Percentiles rank a stretch among this genome's conserved stretches.
Evolutionary conservation across 768 basidiomycete genomes (phyloP).

Genomic region (Pulveroboletus sp.): DNA sequence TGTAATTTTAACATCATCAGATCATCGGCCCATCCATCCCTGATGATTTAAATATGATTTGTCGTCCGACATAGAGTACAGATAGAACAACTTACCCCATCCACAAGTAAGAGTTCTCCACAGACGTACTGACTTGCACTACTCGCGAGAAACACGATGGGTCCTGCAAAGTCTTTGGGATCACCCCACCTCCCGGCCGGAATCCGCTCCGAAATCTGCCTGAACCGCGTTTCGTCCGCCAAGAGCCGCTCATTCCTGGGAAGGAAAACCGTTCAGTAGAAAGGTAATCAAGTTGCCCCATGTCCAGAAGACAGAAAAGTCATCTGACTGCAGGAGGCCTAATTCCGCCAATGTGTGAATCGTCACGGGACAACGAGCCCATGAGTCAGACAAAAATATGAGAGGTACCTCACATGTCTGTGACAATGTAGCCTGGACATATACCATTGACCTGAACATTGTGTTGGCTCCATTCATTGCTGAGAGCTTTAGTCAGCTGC

Average conservation of each 20-base stretch:
- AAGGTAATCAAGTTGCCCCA: constrained; percentile 1
- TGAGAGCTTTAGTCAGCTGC: constrained; percentile 82
- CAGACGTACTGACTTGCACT: constrained; percentile 62
- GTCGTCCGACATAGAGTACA: constrained; percentile 1
- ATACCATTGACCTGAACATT: constrained; percentile 89
- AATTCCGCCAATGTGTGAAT: constrained; percentile 3
- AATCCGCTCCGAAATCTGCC: constrained; percentile 68
- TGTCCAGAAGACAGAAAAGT: constrained; percentile 3
- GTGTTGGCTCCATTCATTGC: constrained; percentile 89
- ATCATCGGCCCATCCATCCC: constrained; percentile 60
- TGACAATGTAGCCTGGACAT: constrained; percentile 83
- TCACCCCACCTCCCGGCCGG: constrained; percentile 65
- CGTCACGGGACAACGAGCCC: constrained; percentile 6
- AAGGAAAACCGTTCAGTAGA: constrained; percentile 12
- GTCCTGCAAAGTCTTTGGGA: constrained; percentile 64
- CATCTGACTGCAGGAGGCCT: constrained; percentile 6
- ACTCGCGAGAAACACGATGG: constrained; percentile 61
- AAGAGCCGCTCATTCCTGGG: constrained; percentile 62
- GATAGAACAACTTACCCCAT: constrained; percentile 48
- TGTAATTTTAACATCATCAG: not conserved
- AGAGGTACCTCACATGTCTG: constrained; percentile 65
- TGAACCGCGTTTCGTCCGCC: constrained; percentile 52
- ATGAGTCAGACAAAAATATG: constrained; percentile 6
- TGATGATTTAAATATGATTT: constrained; percentile 20
- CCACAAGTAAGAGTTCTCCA: constrained; percentile 62